Evolutionary conservation across 169 alveolate genomes (phyloP).

Genomic region (Theileria annulata): DNA sequence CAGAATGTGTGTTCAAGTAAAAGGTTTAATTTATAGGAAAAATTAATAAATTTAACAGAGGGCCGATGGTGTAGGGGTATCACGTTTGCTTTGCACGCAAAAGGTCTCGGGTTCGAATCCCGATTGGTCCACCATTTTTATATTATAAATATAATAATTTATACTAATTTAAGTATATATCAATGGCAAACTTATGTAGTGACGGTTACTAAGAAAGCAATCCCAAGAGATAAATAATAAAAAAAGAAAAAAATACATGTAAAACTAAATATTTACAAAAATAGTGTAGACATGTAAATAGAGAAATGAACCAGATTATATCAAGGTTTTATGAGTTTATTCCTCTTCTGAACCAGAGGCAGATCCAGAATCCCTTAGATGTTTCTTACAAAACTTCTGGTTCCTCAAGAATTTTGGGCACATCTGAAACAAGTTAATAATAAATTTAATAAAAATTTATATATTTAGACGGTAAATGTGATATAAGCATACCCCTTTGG

Average conservation of each 20-base stretch:
- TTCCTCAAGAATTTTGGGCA: constrained; percentile 84
- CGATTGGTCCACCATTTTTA: constrained; percentile 64
- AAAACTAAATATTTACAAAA: background rate
- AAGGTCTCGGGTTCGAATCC: constrained; percentile 96
- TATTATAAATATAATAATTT: background rate
- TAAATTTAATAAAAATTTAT: background rate
- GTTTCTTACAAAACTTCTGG: constrained; percentile 82
- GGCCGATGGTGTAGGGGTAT: constrained; percentile 87
- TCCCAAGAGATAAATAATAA: background rate
- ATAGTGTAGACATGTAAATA: constrained; percentile 15
- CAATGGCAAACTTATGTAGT: background rate
- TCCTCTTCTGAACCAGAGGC: constrained; percentile 13
- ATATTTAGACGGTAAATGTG: background rate
- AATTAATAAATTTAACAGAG: constrained; percentile 13
- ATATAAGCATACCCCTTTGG: constrained; percentile 78
- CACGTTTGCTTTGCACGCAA: constrained; percentile 96
- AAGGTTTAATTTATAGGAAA: background rate
- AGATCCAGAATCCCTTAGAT: constrained; percentile 58
- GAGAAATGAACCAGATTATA: background rate
- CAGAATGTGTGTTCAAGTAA: background rate
- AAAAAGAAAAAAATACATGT: background rate
- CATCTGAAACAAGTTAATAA: constrained; percentile 59
- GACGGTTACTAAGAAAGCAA: background rate
- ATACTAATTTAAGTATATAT: background rate
- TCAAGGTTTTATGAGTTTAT: constrained; percentile 1